Base-by-base conservation (phyloP, 371 early-diverging fungal species). In the Apophysomyces elegans region DNA sequence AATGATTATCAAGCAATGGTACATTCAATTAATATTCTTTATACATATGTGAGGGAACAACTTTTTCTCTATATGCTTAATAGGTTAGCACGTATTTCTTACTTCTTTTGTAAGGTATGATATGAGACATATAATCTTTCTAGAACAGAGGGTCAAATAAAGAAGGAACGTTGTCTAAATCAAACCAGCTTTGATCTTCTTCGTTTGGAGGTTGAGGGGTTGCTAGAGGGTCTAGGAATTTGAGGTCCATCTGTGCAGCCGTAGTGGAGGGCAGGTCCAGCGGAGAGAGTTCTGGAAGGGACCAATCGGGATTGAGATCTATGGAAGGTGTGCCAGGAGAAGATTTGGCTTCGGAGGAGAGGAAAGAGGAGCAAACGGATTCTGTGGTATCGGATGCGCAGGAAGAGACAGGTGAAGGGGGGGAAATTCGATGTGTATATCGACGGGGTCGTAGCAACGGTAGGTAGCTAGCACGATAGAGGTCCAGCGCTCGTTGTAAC, bases 401-500 rank as follows among this genome's bases (percentile, higher is more conserved):
- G 21, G 54, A 50, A 6, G 65, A 26, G 13, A 66, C 64, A 32
- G 73, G 74, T 8, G 67, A 67, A 32, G 72, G 63, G 9, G 77
- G 66, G 3, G 82, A 70, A 37, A 63, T 59, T 5, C 75, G 69
- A 13, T 59, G 54, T 7, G 74, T 70, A 37, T 71, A 59, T 46
- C 75, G 75, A n/a, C 83, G 75, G 7, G 81, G 84, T 41, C 67
- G 77, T 37, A 84, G 65, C 4, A 78, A 68, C 16, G 81, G 79
- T 68, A 81, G 73, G 62, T 78, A 81, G 37, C 76, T 79, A 4
- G 73, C 72, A 18, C 81, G 78, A 61, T 77, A 84, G 14, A 73
- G 62, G 62, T 84, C 81, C 18, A 84, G 64, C n/a, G 81, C 81
- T 26, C 78, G 78, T 62, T 84, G 84, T 37, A 84, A 71, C 62